These are phyloP conservation scores for Mycena floridula DNA, from an alignment of 768 basidiomycete species.

Conservation along the genomic window DNA sequence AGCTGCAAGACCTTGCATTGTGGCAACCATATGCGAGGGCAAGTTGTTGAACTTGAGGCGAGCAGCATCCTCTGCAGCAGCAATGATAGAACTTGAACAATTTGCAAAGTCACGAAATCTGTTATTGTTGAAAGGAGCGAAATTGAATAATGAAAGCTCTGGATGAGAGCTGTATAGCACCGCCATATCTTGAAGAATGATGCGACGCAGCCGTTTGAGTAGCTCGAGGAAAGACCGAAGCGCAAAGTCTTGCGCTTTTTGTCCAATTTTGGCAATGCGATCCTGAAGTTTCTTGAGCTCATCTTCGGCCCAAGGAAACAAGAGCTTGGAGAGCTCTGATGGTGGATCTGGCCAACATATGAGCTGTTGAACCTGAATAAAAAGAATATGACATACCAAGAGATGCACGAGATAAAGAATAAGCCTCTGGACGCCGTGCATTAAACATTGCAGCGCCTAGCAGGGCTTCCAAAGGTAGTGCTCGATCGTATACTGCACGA, in stretches of 20 bases:
- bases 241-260: neutral
- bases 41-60: neutral
- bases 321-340: neutral
- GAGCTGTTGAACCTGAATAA: neutral
- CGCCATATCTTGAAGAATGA: slow-evolving; percentile 30
- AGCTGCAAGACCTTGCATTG: neutral
- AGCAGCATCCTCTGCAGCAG: neutral
- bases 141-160: slow-evolving; percentile 16
- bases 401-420: neutral
- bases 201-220: slow-evolving; percentile 15
- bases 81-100: neutral
- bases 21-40: neutral
- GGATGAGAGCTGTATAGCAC: slow-evolving; percentile 18
- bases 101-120: neutral
- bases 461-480: slow-evolving; percentile 20
- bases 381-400: neutral
- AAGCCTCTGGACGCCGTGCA: neutral
- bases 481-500: slow-evolving; percentile 20
- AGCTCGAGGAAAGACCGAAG: neutral
- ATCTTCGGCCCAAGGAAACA: slow-evolving; percentile 23
- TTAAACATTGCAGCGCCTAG: slow-evolving; percentile 21
- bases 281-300: slow-evolving; percentile 10
- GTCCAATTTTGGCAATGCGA: neutral
- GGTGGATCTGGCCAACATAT: neutral
- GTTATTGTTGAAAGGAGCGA: slow-evolving; percentile 18